Conservation (phyloP, 192 early-diverging fungal species). For the Piromyces finnis region DNA sequence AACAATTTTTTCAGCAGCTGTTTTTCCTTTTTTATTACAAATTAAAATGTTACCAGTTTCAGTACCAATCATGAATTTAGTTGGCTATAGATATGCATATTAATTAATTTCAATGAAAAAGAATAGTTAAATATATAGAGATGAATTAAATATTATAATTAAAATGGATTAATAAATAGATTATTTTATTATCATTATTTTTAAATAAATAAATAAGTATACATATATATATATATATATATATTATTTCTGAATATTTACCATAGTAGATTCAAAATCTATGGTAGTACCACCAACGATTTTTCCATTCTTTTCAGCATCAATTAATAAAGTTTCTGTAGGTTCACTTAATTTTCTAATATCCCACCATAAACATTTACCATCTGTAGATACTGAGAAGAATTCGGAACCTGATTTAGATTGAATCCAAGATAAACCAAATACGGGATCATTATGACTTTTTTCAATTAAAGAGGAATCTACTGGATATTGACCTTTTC, state of each 20-base stretch:
- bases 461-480: conserved; percentile 36
- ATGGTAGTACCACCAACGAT: conserved; percentile 37
- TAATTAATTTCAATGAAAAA: no score
- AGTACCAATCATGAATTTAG: conserved; percentile 45
- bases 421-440: conserved; percentile 34
- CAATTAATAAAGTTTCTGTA: conserved; percentile 27
- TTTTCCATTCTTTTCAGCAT: conserved; percentile 44
- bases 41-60: conserved; percentile 40
- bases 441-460: conserved; percentile 37
- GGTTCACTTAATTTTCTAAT: conserved; percentile 38
- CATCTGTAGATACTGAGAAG: conserved; percentile 39
- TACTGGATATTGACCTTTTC: conserved; percentile 35
- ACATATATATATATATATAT: no score
- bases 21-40: conserved; percentile 49
- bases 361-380: conserved; percentile 45
- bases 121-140: no score
- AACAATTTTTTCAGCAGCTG: conserved; percentile 32
- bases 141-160: no score
- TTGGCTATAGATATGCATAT: no score
- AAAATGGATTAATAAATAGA: no score
- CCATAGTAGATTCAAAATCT: conserved; percentile 46
- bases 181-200: no score
- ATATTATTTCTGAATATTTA: no score
- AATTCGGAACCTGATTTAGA: conserved; percentile 38
- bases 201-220: no score